These are phyloP conservation scores for Fusarium duplospermum DNA, from an alignment of 2,329 filamentous ascomycete species.

Conservation along the genomic window DNA sequence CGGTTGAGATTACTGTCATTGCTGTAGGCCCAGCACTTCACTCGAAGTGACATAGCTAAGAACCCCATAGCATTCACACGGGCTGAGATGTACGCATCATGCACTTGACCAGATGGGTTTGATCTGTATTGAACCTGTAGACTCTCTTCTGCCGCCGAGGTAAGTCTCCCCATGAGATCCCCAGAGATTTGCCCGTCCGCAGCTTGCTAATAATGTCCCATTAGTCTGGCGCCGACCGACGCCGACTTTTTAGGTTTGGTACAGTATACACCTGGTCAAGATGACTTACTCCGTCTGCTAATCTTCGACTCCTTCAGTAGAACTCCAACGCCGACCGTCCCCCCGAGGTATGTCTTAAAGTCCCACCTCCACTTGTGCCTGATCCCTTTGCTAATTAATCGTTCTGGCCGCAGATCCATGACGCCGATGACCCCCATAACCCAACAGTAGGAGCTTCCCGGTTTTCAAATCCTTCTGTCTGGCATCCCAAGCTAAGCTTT, in stretches of 20 bases:
- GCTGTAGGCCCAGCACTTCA: background rate
- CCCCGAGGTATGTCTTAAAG: too few relatives aligned
- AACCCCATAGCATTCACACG: background rate
- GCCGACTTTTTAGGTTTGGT: background rate
- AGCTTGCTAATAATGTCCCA: background rate
- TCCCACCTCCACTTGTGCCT: too few relatives aligned
- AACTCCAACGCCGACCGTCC: background rate
- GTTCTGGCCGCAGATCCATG: background rate
- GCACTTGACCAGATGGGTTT: background rate
- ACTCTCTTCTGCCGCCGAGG: background rate
- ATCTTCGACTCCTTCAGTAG: too few relatives aligned
- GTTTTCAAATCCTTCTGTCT: too few relatives aligned
- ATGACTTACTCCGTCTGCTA: too few relatives aligned
- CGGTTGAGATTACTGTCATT: background rate
- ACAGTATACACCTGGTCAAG: too few relatives aligned
- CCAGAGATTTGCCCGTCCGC: background rate
- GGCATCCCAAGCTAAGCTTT: too few relatives aligned
- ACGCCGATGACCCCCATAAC: background rate
- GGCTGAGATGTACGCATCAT: background rate
- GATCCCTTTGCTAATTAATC: too few relatives aligned
- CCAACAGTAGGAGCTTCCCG: background rate
- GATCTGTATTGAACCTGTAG: background rate
- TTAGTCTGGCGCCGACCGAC: background rate
- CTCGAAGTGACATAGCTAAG: background rate
- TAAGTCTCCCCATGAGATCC: background rate